A percentile compares a stretch with the other conserved stretches of the same genome.
These are phyloP conservation scores for sunflower (Helianthus annuus) DNA, from an alignment of 129 eudicot genomes.

Conservation along the genomic window HanXRQr2.0-SUNRISE NC_035439.2:141305169-141305668, in stretches of 20 bases:
- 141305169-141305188: no score
- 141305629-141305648: no score
- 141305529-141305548: slow-evolving; percentile 94
- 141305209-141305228: no score
- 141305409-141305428: slow-evolving; percentile 59
- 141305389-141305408: background rate
- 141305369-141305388: background rate
- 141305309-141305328: slow-evolving; percentile 18
- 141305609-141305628: no score
- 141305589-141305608: no score
- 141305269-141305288: slow-evolving; percentile 44
- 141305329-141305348: no score
- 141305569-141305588: no score
- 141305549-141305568: slow-evolving; percentile 90
- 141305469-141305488: slow-evolving; percentile 74
- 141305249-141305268: slow-evolving; percentile 67
- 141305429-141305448: slow-evolving; percentile 84
- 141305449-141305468: slow-evolving; percentile 97
- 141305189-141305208: no score
- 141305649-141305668: no score
- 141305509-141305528: slow-evolving; percentile 41
- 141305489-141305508: slow-evolving; percentile 16
- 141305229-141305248: slow-evolving; percentile 46
- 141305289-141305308: slow-evolving; percentile 20
- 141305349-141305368: background rate